Conservation (phyloP, 140 eudicot species). For the Cichorium intybus region DNA sequence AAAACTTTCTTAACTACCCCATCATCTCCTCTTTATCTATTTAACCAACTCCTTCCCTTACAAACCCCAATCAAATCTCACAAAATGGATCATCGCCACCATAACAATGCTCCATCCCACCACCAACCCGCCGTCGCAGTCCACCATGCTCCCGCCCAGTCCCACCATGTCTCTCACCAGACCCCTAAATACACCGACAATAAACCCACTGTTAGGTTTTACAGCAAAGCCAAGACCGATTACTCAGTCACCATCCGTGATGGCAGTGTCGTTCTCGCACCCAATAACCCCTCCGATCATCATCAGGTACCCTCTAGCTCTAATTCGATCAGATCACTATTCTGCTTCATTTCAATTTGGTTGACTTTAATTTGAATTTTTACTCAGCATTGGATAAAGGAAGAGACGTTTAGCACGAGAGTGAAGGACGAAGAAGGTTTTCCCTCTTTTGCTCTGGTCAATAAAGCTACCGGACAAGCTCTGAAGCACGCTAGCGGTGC, state of each 20-base stretch:
- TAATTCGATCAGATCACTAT: background rate
- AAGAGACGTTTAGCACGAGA: slow-evolving; percentile 64
- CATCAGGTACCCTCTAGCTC: slow-evolving; percentile 47
- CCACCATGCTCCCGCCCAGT: background rate
- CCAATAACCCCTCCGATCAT: slow-evolving; percentile 56
- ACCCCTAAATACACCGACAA: slow-evolving; percentile 30
- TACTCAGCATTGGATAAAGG: slow-evolving; percentile 80
- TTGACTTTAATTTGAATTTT: background rate
- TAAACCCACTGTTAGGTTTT: slow-evolving; percentile 45
- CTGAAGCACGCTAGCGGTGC: slow-evolving; percentile 67
- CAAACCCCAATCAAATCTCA: slow-evolving; percentile 1
- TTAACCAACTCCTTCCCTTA: background rate
- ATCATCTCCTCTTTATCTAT: background rate
- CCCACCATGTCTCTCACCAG: slow-evolving; percentile 21
- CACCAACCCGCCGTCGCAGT: background rate
- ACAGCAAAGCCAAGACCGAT: slow-evolving; percentile 50
- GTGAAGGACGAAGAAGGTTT: slow-evolving; percentile 83
- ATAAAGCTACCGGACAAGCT: slow-evolving; percentile 86
- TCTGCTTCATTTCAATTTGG: background rate
- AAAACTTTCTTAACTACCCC: background rate
- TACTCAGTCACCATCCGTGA: slow-evolving; percentile 62
- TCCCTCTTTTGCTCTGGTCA: slow-evolving; percentile 72
- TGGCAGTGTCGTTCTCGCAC: slow-evolving; percentile 69
- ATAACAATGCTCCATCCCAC: background rate
- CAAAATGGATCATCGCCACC: slow-evolving; percentile 23